phyloP scores from a whole-genome alignment of 495 filamentous ascomycete species.

The Hypoxylon crocopeplum region DNA sequence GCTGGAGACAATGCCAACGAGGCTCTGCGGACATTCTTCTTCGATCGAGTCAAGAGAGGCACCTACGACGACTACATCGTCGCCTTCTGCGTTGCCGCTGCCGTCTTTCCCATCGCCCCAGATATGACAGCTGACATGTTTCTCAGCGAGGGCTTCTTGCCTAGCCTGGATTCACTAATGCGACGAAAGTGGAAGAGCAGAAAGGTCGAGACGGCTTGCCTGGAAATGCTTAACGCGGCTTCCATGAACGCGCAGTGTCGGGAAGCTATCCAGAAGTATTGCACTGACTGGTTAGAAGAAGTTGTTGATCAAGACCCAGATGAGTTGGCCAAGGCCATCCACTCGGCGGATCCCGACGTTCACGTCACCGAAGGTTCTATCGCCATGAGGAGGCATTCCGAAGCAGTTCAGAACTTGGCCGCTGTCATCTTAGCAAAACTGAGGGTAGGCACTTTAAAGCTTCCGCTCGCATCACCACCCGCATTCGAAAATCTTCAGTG shows the following conservation, averaged over 20 bases:
- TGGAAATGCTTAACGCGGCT: conserved; percentile 90
- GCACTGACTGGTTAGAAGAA: conserved; percentile 81
- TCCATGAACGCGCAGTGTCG: conserved; percentile 82
- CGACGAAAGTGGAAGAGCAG: conserved; percentile 75
- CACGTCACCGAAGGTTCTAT: conserved; percentile 50
- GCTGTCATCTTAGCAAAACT: conserved; percentile 87
- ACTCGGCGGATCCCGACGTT: conserved; percentile 46
- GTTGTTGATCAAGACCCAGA: conserved; percentile 72
- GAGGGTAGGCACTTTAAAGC: conserved; percentile 55
- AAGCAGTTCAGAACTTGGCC: conserved; percentile 66
- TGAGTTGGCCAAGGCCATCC: conserved; percentile 59
- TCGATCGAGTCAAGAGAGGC: conserved; percentile 51
- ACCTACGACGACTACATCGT: conserved; percentile 68
- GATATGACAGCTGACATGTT: conserved; percentile 75
- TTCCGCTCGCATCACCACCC: conserved; percentile 19
- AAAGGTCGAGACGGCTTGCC: conserved; percentile 78
- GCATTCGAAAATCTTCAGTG: conserved; percentile 32
- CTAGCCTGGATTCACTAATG: conserved; percentile 71
- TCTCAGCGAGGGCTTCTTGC: conserved; percentile 81
- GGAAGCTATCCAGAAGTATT: conserved; percentile 79
- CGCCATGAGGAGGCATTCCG: conserved; percentile 56
- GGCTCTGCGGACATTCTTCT: conserved; percentile 71
- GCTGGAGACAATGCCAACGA: conserved; percentile 71
- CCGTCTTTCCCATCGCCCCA: conserved; percentile 84
- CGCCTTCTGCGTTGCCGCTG: conserved; percentile 87